Evolutionary conservation across 2,329 filamentous ascomycete genomes (phyloP), one percentile per base, ranked within the genome.

Genomic region (Cladophialophora chaetospira): DNA sequence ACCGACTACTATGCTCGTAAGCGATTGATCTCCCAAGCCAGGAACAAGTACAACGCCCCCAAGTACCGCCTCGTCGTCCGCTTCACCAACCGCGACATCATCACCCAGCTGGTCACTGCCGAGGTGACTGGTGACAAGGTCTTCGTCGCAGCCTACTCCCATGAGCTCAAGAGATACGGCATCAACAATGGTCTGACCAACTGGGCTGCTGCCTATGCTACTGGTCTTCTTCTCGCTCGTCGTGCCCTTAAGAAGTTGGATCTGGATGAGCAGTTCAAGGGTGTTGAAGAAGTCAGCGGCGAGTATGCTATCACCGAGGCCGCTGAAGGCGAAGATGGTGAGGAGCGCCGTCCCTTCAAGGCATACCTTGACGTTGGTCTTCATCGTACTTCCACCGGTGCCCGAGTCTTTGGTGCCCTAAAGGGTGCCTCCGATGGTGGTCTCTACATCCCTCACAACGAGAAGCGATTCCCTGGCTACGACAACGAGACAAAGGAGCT

Each of bases 41-140:
- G 97, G 91, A 99, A 99, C 91, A 99, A 99, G 89, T 99, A 97
- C 89, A 96, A 96, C 82, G 89, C 94, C 66, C 94, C 94, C 81
- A 99, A 99, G 87, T 97, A 99, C 88, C 90, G 94, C 75, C 88
- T 99, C 75, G 94, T 99, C 69, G 91, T 99, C 77, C 94, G 94
- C 78, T 96, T 96, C 88, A 95, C 91, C 85, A 96, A 97, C 88
- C 91, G 91, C 80, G 93, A 99, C 85, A 96, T 97, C 83, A 89
- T 97, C 82, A 87, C 86, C 82, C 94, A 99, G 84, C 94, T 99
- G 77, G 86, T 99, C 77, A 88, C 85, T 75, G 95, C 94, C 61
- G 94, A 99, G 85, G 89, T 99, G 82, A 86, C 84, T 68, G 94
- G 94, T 74, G 94, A 99, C 88, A 97, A 97, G 87, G 88, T 99